phyloP scores from a whole-genome alignment of 2,329 filamentous ascomycete genomes.

The Zasmidium cellare region DNA sequence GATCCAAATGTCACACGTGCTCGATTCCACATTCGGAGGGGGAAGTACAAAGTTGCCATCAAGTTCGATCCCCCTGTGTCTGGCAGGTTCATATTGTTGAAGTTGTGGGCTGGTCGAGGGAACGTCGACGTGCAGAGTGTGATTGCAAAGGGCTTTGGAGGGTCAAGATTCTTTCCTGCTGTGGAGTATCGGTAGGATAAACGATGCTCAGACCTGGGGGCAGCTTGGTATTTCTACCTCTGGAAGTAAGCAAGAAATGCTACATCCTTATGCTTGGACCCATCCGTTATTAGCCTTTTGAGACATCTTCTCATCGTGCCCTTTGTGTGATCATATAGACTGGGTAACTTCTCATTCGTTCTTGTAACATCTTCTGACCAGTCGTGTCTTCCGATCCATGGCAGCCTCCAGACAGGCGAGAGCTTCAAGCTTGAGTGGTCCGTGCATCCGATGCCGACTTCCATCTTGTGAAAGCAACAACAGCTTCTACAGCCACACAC shows the following conservation, averaged over 20 bases:
- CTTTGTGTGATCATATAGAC: too few species aligned
- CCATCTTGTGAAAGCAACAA: background rate
- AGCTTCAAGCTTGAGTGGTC: background rate
- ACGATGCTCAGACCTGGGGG: background rate
- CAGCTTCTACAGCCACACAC: background rate
- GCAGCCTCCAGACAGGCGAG: too few species aligned
- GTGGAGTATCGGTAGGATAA: constrained; percentile 19
- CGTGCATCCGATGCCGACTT: background rate
- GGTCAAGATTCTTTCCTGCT: constrained; percentile 70
- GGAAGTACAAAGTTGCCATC: constrained; percentile 82
- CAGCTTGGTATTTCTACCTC: too few species aligned
- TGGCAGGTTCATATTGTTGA: constrained; percentile 75
- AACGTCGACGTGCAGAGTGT: constrained; percentile 93
- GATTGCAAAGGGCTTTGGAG: constrained; percentile 78
- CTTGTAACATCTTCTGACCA: too few species aligned
- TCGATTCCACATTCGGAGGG: constrained; percentile 78
- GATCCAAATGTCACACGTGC: constrained; percentile 55
- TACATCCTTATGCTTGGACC: too few species aligned
- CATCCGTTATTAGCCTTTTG: too few species aligned
- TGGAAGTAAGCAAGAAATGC: too few species aligned
- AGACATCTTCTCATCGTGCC: too few species aligned
- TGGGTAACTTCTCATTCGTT: too few species aligned
- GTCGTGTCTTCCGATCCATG: too few species aligned
- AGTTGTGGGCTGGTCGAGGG: constrained; percentile 79
- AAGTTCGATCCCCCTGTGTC: constrained; percentile 77